Evolutionary conservation across 108 stramenopile species (phyloP).

Genomic region (Nitzschia sp.): DNA sequence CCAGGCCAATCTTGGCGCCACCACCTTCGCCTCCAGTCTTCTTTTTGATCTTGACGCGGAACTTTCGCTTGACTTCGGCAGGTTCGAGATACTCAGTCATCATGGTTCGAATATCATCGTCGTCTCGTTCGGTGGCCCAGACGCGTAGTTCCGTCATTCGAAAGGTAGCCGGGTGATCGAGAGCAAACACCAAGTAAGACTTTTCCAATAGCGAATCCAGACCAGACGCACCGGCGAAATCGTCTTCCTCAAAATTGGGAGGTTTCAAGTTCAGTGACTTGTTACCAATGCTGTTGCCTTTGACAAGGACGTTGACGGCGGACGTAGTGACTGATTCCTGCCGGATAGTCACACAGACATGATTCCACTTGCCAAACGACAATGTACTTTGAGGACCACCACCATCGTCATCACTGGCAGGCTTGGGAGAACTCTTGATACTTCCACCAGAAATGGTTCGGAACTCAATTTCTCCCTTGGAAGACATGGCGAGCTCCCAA

Average conservation of each 20-base stretch:
- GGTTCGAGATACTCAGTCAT: constrained; percentile 81
- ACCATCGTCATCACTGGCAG: constrained; percentile 28
- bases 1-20: constrained; percentile 5
- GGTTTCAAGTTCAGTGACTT: constrained; percentile 38
- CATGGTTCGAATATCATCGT: constrained; percentile 76
- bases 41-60: constrained; percentile 81
- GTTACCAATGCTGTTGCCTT: constrained; percentile 32
- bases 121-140: constrained; percentile 74
- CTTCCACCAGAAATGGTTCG: constrained; percentile 48
- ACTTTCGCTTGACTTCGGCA: constrained; percentile 81
- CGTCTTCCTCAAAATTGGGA: constrained; percentile 48
- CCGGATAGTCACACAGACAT: constrained; percentile 63
- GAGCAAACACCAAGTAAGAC: constrained; percentile 68
- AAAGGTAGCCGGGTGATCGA: constrained; percentile 62
- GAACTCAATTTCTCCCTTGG: constrained; percentile 75
- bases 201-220: constrained; percentile 71
- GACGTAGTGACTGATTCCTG: constrained; percentile 33
- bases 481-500: constrained; percentile 78
- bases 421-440: constrained; percentile 15
- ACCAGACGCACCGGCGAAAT: constrained; percentile 42
- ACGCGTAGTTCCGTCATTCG: constrained; percentile 82
- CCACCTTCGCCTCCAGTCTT: constrained; percentile 26
- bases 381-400: constrained; percentile 28
- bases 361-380: constrained; percentile 82
- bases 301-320: constrained; percentile 38